Evolutionary conservation across 1,284 basidiomycete genomes (phyloP), one percentile per base, ranked within the genome.

Genomic region (Salmacisia buchloeana): DNA sequence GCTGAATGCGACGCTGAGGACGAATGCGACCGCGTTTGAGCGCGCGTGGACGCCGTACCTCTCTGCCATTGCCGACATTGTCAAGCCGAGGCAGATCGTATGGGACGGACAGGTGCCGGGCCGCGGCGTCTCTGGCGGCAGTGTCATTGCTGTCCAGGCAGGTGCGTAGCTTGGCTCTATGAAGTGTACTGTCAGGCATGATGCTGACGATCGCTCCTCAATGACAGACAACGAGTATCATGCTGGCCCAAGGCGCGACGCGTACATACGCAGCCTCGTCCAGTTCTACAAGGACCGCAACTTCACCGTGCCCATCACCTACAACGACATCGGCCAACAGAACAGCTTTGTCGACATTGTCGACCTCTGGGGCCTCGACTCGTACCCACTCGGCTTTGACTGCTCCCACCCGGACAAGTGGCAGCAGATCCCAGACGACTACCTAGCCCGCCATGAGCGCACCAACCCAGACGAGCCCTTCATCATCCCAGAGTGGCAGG

Each of bases 21-120:
- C 77, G 9, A 88, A 88, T 68, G 86, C 84, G 4, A 84, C 85
- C 0, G 88, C 88, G 67, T 91, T 85, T 83, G 82, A 80, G 63
- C 83, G 81, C 5, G 85, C 88, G 0, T 92, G 89, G 88, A 82
- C 85, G 68, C 85, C 84, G 10, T 92, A 91, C 72, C 84, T 88
- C 43, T 81, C 84, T 58, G 86, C 83, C 0, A 84, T 91, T 64
- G 86, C 88, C 63, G 73, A 84, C 0, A 83, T 84, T 58, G 86
- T 87, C 0, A 82, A 80, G 1, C 84, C 85, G 0, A 85, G 89
- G 68, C 89, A 91, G 75, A 85, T 91, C 33, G 84, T 58, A 3
- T 83, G 18, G 78, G 83, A 62, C 33, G 25, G 54, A 52, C 52
- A 61, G 29, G 21, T 62, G 13, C 49, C 49, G 25, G 49, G 49